These are phyloP conservation scores for Conticribra guillardii DNA, from an alignment of 108 stramenopile species.

Conservation along the genomic window DNA sequence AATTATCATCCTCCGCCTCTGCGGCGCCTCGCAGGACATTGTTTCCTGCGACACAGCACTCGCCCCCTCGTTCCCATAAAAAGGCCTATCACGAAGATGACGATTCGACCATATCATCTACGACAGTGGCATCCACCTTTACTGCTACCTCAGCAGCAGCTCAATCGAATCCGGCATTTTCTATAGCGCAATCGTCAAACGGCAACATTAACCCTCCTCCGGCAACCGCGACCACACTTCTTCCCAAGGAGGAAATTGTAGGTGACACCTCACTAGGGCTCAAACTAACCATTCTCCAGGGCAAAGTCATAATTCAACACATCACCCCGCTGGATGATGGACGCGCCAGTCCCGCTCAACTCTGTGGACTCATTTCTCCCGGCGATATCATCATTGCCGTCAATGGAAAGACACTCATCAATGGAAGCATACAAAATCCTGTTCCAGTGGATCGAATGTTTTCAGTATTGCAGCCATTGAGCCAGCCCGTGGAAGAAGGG, in stretches of 20 bases:
- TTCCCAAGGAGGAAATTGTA: constrained; percentile 54
- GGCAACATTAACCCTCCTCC: constrained; percentile 1
- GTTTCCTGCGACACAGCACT: constrained; percentile 22
- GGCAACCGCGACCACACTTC: constrained; percentile 15
- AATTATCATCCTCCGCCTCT: not conserved
- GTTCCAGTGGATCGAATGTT: constrained; percentile 73
- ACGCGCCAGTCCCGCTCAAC: constrained; percentile 82
- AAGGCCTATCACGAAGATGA: constrained; percentile 21
- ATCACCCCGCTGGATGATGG: constrained; percentile 74
- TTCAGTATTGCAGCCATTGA: constrained; percentile 66
- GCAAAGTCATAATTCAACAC: constrained; percentile 83
- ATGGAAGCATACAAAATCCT: constrained; percentile 49
- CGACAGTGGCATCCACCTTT: constrained; percentile 21
- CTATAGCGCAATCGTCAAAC: constrained; percentile 2
- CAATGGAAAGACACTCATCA: constrained; percentile 62
- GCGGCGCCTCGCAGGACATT: constrained; percentile 37
- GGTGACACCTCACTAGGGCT: constrained; percentile 85
- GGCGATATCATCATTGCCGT: constrained; percentile 81
- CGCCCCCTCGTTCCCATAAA: constrained; percentile 2
- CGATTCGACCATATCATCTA: constrained; percentile 43
- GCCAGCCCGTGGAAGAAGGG: constrained; percentile 54
- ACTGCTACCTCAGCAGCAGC: constrained; percentile 2
- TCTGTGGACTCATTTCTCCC: constrained; percentile 67
- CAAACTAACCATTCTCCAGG: constrained; percentile 75
- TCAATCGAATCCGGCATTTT: not conserved